These are phyloP conservation scores for Tolypocladium inflatum DNA, from an alignment of 2,329 filamentous ascomycete species.

Conservation along the genomic window DNA sequence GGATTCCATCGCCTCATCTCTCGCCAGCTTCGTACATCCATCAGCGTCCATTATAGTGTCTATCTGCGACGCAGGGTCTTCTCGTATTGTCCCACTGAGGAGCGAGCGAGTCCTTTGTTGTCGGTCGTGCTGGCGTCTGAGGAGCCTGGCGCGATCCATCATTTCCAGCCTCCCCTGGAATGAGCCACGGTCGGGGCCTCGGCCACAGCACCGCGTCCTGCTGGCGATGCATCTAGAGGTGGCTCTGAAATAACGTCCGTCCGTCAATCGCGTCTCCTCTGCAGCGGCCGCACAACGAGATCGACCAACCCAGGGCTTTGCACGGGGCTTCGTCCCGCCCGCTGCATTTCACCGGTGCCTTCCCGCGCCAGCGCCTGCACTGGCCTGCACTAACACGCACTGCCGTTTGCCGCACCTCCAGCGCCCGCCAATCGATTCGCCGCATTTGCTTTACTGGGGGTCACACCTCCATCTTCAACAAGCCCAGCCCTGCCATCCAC, in stretches of 20 bases:
- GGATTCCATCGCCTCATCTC: neutral
- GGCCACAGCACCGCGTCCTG: neutral
- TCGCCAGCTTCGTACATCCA: neutral
- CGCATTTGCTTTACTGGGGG: constrained; percentile 17
- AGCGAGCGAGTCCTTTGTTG: neutral
- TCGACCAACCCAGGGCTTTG: neutral
- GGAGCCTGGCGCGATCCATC: neutral
- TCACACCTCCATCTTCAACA: constrained; percentile 2
- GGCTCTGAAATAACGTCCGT: neutral
- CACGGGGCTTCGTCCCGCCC: neutral
- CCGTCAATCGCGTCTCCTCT: neutral
- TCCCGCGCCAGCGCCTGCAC: neutral
- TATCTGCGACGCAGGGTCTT: neutral
- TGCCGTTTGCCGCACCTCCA: neutral
- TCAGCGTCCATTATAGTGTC: too few species aligned
- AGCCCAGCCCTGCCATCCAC: constrained; percentile 7
- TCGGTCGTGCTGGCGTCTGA: neutral
- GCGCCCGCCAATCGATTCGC: constrained; percentile 14
- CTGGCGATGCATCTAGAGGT: neutral
- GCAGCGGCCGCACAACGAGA: neutral
- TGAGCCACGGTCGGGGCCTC: neutral
- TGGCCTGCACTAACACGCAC: neutral
- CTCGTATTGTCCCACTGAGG: neutral
- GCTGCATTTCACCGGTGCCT: neutral
- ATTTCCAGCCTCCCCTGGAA: neutral